A percentile compares a stretch with the other conserved stretches of the same genome.
These are phyloP conservation scores for Cinchona pubescens DNA, from an alignment of 257 asterid genomes.

Conservation along the genomic window DNA sequence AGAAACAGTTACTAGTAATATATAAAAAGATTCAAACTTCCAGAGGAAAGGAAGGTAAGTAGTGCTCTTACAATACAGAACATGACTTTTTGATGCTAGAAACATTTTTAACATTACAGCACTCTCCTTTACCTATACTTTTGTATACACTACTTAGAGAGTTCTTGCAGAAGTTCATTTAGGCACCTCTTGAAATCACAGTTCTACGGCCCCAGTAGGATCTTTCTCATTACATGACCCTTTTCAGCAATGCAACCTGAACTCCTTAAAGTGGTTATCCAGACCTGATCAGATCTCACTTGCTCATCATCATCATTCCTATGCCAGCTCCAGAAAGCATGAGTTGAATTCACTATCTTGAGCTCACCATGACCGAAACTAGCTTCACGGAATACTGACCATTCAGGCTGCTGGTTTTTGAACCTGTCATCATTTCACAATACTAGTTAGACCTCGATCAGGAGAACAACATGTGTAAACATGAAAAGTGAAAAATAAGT, in stretches of 20 bases:
- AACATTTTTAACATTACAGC: neutral
- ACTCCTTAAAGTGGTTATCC: conserved; percentile 54
- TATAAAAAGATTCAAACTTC: neutral
- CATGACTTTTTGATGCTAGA: neutral
- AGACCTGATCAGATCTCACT: conserved; percentile 68
- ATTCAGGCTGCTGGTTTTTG: conserved; percentile 54
- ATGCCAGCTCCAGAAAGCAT: conserved; percentile 97
- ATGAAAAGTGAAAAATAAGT: neutral
- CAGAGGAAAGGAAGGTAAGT: neutral
- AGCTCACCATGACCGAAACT: conserved; percentile 97
- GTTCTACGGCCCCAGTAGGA: conserved; percentile 32
- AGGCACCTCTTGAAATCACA: neutral
- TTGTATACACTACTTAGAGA: neutral
- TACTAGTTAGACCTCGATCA: neutral
- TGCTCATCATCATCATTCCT: conserved; percentile 82
- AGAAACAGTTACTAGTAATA: neutral
- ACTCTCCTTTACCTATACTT: neutral
- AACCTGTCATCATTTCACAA: conserved; percentile 42
- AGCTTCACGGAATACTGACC: conserved; percentile 94
- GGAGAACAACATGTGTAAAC: neutral
- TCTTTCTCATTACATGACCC: conserved; percentile 32
- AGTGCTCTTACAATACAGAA: neutral
- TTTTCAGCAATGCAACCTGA: conserved; percentile 48
- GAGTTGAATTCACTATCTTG: conserved; percentile 58
- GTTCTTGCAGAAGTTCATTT: neutral